Percentiles rank a stretch among this genome's conserved stretches.
Evolutionary conservation across 345 rosid genomes (phyloP).

Genomic region (Toxicodendron radicans): DNA sequence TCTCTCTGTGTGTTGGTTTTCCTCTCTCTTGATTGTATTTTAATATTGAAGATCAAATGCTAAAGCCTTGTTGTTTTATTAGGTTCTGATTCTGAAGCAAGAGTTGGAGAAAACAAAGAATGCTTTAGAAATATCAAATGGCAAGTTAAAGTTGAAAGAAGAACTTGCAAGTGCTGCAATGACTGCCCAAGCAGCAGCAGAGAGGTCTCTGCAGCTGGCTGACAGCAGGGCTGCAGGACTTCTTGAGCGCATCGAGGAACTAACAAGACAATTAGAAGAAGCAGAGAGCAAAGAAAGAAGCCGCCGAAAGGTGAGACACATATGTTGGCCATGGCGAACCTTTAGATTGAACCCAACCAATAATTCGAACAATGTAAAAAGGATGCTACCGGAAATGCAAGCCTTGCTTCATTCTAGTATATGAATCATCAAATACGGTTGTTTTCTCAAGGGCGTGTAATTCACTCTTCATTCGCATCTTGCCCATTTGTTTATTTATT

Average conservation of each 20-base stretch:
- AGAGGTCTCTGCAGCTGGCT: conserved; percentile 61
- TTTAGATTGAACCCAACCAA: conserved; percentile 31
- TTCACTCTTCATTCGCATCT: neutral
- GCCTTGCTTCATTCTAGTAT: conserved; percentile 39
- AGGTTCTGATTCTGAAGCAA: conserved; percentile 66
- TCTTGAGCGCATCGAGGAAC: conserved; percentile 63
- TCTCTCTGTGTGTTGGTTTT: too few species aligned
- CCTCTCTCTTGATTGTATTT: too few species aligned
- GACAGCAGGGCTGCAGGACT: conserved; percentile 62
- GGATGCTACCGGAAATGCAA: conserved; percentile 73
- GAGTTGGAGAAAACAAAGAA: conserved; percentile 76
- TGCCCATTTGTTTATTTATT: neutral
- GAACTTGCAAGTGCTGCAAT: conserved; percentile 83
- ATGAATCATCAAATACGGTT: conserved; percentile 14
- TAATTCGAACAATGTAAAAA: conserved; percentile 28
- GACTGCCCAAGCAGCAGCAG: conserved; percentile 85
- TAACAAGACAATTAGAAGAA: conserved; percentile 71
- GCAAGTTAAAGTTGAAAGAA: conserved; percentile 77
- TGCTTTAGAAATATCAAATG: conserved; percentile 58
- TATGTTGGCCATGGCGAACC: conserved; percentile 78
- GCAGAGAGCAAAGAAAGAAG: conserved; percentile 55
- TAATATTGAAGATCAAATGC: neutral
- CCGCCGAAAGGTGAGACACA: conserved; percentile 42
- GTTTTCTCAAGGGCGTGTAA: neutral
- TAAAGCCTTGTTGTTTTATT: conserved; percentile 3